Conservation (phyloP, 1,139 yeast genomes). For the Saccharomyces hybrid region DNA sequence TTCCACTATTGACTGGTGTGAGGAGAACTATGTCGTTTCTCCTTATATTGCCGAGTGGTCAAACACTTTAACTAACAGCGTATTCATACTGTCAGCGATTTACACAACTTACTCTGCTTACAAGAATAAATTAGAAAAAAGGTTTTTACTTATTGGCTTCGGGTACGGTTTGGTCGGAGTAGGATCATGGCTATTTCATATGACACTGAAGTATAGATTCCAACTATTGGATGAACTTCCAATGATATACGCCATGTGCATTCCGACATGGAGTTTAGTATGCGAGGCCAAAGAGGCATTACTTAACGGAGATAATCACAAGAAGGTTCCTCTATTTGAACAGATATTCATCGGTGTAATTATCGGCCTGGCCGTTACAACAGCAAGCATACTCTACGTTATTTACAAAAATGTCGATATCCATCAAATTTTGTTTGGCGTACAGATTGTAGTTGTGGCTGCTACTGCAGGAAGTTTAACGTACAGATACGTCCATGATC, state of each 20-base stretch:
- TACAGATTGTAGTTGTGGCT: slow-evolving; percentile 51
- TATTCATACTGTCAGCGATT: slow-evolving; percentile 56
- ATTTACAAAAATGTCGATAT: slow-evolving; percentile 71
- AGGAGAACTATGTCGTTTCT: slow-evolving; percentile 80
- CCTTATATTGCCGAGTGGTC: slow-evolving; percentile 74
- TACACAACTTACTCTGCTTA: slow-evolving; percentile 57
- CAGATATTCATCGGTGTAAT: not conserved
- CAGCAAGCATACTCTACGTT: slow-evolving; percentile 56
- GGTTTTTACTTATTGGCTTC: slow-evolving; percentile 60
- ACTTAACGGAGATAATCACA: slow-evolving; percentile 10
- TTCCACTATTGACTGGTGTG: slow-evolving; percentile 91
- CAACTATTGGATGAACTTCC: slow-evolving; percentile 91
- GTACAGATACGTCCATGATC: slow-evolving; percentile 43
- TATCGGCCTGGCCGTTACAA: slow-evolving; percentile 48
- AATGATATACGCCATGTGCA: slow-evolving; percentile 93
- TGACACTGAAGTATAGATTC: slow-evolving; percentile 81
- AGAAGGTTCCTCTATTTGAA: slow-evolving; percentile 36
- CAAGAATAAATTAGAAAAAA: slow-evolving; percentile 50
- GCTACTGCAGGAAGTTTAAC: slow-evolving; percentile 44
- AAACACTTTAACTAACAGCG: slow-evolving; percentile 68
- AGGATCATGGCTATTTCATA: slow-evolving; percentile 90
- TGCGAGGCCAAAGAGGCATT: slow-evolving; percentile 39
- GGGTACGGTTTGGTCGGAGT: slow-evolving; percentile 88
- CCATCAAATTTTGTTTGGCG: slow-evolving; percentile 64
- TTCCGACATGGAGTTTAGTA: slow-evolving; percentile 84